Evolutionary conservation across 352 stramenopile species (phyloP).

Genomic region (Phytophthora sp.): DNA sequence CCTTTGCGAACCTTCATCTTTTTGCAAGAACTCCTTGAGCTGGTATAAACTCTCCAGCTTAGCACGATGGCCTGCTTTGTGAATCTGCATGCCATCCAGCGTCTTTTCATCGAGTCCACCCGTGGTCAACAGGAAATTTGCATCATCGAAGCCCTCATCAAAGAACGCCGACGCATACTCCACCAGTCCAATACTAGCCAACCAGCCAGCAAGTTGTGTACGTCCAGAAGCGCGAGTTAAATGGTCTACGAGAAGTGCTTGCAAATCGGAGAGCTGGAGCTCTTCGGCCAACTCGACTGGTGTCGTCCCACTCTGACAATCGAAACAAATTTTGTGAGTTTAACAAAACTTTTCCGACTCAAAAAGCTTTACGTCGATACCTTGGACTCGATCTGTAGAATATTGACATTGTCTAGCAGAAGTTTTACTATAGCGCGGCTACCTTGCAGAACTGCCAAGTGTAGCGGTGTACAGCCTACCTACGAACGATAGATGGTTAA

Average conservation of each 20-base stretch:
- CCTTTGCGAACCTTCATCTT: slow-evolving; percentile 19
- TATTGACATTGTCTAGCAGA: slow-evolving; percentile 51
- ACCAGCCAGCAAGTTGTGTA: slow-evolving; percentile 61
- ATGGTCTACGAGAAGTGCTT: slow-evolving; percentile 46
- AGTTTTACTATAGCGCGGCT: slow-evolving; percentile 54
- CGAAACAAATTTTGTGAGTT: slow-evolving; percentile 7
- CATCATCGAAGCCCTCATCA: slow-evolving; percentile 70
- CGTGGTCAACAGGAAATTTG: slow-evolving; percentile 54
- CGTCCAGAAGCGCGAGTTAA: slow-evolving; percentile 33
- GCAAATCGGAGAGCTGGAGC: slow-evolving; percentile 42
- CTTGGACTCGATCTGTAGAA: slow-evolving; percentile 51
- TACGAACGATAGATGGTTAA: slow-evolving; percentile 19
- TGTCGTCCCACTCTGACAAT: slow-evolving; percentile 52
- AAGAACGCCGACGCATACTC: slow-evolving; percentile 61
- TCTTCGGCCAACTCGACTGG: slow-evolving; percentile 61
- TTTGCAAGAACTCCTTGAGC: slow-evolving; percentile 59
- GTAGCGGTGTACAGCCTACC: slow-evolving; percentile 61
- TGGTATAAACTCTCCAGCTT: slow-evolving; percentile 74
- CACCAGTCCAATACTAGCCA: slow-evolving; percentile 75
- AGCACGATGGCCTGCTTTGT: slow-evolving; percentile 70
- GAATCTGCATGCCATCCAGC: slow-evolving; percentile 66
- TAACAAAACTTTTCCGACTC: not conserved
- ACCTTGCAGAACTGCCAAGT: slow-evolving; percentile 67
- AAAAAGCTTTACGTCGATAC: slow-evolving; percentile 23
- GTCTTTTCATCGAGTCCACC: slow-evolving; percentile 52